These are phyloP conservation scores for Thermoascus crustaceus DNA, from an alignment of 2,329 filamentous ascomycete genomes.

Conservation along the genomic window DNA sequence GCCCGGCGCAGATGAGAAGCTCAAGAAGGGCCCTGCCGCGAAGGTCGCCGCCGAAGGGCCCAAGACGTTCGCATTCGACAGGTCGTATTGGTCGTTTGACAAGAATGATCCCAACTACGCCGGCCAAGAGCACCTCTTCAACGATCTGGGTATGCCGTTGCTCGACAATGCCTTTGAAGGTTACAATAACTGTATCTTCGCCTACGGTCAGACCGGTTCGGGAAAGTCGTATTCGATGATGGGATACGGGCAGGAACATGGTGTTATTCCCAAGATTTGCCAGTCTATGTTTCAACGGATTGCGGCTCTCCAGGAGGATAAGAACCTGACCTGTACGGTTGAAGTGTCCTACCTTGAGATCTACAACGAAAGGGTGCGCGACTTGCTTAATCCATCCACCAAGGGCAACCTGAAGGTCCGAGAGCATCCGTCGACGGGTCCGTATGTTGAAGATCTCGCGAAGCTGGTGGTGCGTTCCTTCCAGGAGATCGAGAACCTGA, in stretches of 20 bases:
- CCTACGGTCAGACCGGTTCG: conserved; percentile 95
- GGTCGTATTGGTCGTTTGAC: conserved; percentile 97
- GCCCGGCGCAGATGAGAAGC: conserved; percentile 47
- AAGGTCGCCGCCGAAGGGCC: conserved; percentile 61
- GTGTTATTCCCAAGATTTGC: conserved; percentile 94
- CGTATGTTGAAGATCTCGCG: conserved; percentile 95
- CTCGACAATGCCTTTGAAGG: conserved; percentile 97
- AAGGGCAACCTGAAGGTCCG: conserved; percentile 96
- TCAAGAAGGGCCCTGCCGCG: conserved; percentile 42
- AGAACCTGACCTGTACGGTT: conserved; percentile 77
- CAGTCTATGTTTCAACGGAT: conserved; percentile 96
- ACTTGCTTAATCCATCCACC: conserved; percentile 87
- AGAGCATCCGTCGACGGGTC: conserved; percentile 94
- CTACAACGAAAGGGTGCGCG: conserved; percentile 95
- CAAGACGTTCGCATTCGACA: conserved; percentile 92
- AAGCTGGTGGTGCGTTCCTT: conserved; percentile 92
- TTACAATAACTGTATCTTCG: conserved; percentile 99
- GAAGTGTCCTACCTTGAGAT: conserved; percentile 99
- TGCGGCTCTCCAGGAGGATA: conserved; percentile 59
- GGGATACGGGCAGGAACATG: conserved; percentile 93
- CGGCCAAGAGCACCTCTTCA: conserved; percentile 80
- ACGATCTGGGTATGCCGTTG: conserved; percentile 78
- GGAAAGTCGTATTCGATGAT: conserved; percentile 99
- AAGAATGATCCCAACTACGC: conserved; percentile 74
- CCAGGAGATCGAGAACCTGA: conserved; percentile 89